Percentiles rank a stretch among this genome's conserved stretches.
Evolutionary conservation across 176 grass and related monocot species (phyloP).

Genomic region (Eleusine coracana): DNA sequence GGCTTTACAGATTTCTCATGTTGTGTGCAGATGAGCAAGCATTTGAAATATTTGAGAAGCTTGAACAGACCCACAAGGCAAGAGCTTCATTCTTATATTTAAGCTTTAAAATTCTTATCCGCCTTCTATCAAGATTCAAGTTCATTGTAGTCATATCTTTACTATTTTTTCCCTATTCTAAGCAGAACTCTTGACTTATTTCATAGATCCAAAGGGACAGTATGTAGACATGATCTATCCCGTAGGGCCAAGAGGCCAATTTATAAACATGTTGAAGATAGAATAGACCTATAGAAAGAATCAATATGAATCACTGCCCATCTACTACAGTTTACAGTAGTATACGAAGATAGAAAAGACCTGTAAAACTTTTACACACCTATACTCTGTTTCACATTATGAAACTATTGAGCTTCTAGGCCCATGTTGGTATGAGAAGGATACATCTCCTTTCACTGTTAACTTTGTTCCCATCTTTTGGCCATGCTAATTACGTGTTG

Average conservation of each 20-base stretch:
- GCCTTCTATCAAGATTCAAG: neutral
- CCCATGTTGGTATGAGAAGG: neutral
- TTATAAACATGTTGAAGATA: neutral
- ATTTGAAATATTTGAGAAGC: constrained; percentile 52
- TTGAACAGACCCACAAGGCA: constrained; percentile 51
- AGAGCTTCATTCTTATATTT: neutral
- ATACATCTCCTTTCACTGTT: neutral
- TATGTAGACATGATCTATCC: neutral
- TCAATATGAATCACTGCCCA: neutral
- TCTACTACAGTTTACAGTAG: neutral
- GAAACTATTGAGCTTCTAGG: neutral
- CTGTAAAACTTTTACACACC: neutral
- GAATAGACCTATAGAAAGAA: neutral
- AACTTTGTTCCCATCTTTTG: neutral
- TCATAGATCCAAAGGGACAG: neutral
- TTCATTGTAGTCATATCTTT: neutral
- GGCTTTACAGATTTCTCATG: neutral
- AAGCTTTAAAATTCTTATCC: constrained; percentile 8
- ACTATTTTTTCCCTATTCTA: neutral
- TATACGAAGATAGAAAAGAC: no score
- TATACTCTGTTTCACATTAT: constrained; percentile 3
- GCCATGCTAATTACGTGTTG: constrained; percentile 8
- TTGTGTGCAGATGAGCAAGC: constrained; percentile 34
- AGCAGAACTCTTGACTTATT: neutral
- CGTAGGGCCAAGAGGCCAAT: neutral